Conservation (phyloP, 306 rosid genomes). For the Vigna hirtella region DNA sequence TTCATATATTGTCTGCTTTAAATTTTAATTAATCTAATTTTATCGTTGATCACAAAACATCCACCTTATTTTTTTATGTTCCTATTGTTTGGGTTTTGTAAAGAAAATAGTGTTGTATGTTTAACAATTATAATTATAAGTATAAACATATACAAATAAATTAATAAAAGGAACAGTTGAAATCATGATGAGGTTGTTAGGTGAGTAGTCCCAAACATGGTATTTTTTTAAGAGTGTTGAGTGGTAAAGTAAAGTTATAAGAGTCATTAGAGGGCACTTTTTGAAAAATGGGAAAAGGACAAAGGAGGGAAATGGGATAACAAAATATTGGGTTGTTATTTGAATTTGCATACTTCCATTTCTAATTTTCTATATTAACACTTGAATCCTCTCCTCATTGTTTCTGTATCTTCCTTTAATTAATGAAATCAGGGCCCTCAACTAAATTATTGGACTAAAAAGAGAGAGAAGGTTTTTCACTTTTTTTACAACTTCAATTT, state of each 20-base stretch:
- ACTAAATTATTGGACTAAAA: neutral
- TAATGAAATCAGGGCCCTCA: conserved; percentile 1
- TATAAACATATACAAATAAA: too few relatives aligned
- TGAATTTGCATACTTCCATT: neutral
- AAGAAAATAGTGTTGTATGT: neutral
- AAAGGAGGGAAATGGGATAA: neutral
- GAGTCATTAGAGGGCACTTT: neutral
- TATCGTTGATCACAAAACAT: neutral
- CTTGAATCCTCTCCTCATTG: too few relatives aligned
- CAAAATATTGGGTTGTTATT: neutral
- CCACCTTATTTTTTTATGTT: neutral
- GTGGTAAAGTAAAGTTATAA: neutral
- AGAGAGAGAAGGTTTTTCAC: too few relatives aligned
- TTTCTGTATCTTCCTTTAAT: too few relatives aligned
- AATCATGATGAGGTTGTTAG: neutral
- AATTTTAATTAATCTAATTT: neutral
- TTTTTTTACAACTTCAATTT: too few relatives aligned
- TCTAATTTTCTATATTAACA: neutral
- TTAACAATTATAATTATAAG: neutral
- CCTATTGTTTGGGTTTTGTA: neutral
- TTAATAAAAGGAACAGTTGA: too few relatives aligned
- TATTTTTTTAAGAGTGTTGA: neutral
- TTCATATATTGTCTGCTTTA: neutral
- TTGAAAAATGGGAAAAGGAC: neutral
- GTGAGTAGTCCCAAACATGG: neutral